Evolutionary conservation across 306 rosid genomes (phyloP).

Genomic region (Datisca glomerata): DNA sequence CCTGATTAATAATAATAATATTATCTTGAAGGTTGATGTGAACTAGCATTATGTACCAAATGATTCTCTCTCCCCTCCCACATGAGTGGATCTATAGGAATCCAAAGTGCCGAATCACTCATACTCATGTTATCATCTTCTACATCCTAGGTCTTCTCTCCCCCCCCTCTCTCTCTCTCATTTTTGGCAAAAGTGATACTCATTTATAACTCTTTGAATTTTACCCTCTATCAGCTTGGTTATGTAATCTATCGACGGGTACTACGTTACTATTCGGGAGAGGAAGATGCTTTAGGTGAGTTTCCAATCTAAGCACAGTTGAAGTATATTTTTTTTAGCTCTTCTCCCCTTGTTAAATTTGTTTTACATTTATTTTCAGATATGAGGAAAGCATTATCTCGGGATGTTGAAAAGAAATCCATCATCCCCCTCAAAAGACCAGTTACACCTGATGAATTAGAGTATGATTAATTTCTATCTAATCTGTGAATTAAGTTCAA

Average conservation of each 20-base stretch:
- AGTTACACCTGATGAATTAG: conserved; percentile 90
- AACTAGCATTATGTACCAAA: too few species aligned
- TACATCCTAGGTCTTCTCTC: too few species aligned
- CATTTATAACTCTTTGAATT: neutral
- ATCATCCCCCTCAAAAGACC: conserved; percentile 92
- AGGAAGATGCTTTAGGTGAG: conserved; percentile 94
- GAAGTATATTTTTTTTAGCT: too few species aligned
- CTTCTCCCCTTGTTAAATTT: too few species aligned
- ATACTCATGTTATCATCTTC: too few species aligned
- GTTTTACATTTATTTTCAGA: conserved; percentile 54
- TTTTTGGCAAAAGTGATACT: conserved; percentile 7
- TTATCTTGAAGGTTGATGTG: too few species aligned
- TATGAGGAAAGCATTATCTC: conserved; percentile 97
- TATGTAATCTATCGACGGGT: conserved; percentile 95
- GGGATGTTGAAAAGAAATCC: conserved; percentile 86
- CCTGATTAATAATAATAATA: too few species aligned
- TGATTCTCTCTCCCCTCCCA: too few species aligned
- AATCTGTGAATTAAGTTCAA: too few species aligned
- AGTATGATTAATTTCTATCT: conserved; percentile 56
- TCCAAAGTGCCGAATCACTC: too few species aligned
- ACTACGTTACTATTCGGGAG: conserved; percentile 89
- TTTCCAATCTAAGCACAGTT: too few species aligned
- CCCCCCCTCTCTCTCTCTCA: neutral
- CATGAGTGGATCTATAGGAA: too few species aligned
- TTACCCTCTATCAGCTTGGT: conserved; percentile 54